Evolutionary conservation across 208 protist genomes (phyloP).

Genomic region (Angomonas ambiguus): DNA sequence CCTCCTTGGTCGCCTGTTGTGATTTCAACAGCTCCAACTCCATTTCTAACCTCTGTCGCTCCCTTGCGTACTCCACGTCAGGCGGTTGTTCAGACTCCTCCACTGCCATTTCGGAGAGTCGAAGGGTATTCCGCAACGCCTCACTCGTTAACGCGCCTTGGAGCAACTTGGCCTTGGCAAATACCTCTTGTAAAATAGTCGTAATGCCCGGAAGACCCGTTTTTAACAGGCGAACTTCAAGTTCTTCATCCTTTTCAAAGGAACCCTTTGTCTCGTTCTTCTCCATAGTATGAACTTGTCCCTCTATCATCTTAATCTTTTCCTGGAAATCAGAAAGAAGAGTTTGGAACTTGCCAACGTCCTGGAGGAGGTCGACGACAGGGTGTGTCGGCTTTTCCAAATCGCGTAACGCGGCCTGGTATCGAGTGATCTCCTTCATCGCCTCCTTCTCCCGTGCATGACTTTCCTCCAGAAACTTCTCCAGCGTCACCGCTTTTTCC

Average conservation of each 20-base stretch:
- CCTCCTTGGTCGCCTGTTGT: neutral
- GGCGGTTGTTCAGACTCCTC: neutral
- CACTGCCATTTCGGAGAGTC: neutral
- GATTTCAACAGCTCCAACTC: slow-evolving; percentile 5
- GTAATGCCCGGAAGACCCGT: neutral
- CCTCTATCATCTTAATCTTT: neutral
- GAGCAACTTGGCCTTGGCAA: slow-evolving; percentile 6
- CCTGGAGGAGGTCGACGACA: neutral
- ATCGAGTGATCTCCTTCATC: slow-evolving; percentile 27
- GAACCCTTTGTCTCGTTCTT: neutral
- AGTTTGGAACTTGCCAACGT: neutral
- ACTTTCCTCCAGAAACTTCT: slow-evolving; percentile 5
- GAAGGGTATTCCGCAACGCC: neutral
- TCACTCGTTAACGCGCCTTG: neutral
- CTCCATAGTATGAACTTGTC: neutral
- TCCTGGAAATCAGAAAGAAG: neutral
- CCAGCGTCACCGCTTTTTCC: neutral
- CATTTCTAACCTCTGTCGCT: slow-evolving; percentile 4
- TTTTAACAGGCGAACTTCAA: neutral
- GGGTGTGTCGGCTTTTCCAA: slow-evolving; percentile 13
- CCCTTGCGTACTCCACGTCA: neutral
- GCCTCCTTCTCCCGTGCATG: slow-evolving; percentile 36
- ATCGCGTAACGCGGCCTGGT: slow-evolving; percentile 38
- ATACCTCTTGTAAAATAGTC: neutral
- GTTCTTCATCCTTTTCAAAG: slow-evolving; percentile 1